Evolutionary conservation across 352 stramenopile genomes (phyloP), one percentile per base, ranked within the genome.

Genomic region (Globisporangium nunn): DNA sequence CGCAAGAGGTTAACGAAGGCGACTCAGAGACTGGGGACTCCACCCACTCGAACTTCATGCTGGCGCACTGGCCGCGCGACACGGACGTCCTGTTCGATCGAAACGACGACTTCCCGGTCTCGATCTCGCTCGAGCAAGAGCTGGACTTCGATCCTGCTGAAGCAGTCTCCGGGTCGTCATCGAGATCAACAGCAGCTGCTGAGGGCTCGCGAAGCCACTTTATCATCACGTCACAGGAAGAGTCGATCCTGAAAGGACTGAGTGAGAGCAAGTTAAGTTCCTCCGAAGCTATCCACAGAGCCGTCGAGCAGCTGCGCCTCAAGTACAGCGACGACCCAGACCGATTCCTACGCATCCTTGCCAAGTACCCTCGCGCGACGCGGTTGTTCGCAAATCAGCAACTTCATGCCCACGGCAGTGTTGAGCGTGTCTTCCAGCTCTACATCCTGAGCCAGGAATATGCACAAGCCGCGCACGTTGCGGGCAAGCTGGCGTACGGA

Each of bases 51-150:
- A 58, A 76, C 40, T 63, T 82, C 31, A 56, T 80, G 39, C 61
- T 86, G 3, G 66, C 80, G 52, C 74, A 84, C 56, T 86, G 75
- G 75, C 43, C 66, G 23, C 63, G 74, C 28, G 75, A 86, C 23
- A 61, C 57, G 8, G 66, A 67, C 11, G 47, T 71, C 17, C 31
- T 83, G 14, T 85, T 76, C 35, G 66, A 78, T 6, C 66, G 71
- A 12, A 47, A 60, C 14, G 54, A 61, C 17, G 74, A 81, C 14
- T 76, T 79, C 29, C 67, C 68, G 1, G 47, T 74, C 15, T 61
- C 70, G 1, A 50, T 84, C n/a, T 45, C 58, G 6, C 56, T 84
- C 37, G 58, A 63, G 6, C 63, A 64, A 46, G 76, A 82, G 51
- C 59, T 84, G 4, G 45, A 65, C 14, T 50, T 64, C 8, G 47